Evolutionary conservation across 331 rosid species (phyloP).

Genomic region (Dryas integrifolia): DNA sequence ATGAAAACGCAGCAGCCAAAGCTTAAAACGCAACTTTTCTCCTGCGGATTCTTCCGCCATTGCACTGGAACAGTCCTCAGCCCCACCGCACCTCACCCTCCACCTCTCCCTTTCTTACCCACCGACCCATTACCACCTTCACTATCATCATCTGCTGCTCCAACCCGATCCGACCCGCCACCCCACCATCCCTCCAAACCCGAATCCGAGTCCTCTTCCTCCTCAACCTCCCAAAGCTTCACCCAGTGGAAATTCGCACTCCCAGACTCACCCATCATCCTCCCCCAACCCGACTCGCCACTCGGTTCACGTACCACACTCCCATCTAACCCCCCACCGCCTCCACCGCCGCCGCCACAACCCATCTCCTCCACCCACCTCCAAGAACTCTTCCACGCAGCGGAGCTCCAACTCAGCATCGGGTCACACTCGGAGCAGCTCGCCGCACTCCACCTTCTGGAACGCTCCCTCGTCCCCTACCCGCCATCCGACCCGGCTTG

Average conservation of each 20-base stretch:
- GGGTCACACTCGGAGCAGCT: constrained; percentile 53
- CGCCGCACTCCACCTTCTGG: constrained; percentile 67
- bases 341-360: constrained; percentile 9
- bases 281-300: not conserved
- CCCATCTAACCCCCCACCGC: constrained; percentile 15
- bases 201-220: constrained; percentile 69
- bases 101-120: constrained; percentile 31
- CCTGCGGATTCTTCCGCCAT: constrained; percentile 88
- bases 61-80: constrained; percentile 79
- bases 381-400: constrained; percentile 68
- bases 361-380: constrained; percentile 43
- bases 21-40: constrained; percentile 88
- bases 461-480: constrained; percentile 75
- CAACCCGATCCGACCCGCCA: constrained; percentile 2
- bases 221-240: constrained; percentile 92
- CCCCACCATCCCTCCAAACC: constrained; percentile 27
- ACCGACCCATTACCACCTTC: constrained; percentile 25
- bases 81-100: constrained; percentile 64
- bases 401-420: constrained; percentile 63
- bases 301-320: too few relatives aligned
- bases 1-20: constrained; percentile 84
- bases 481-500: constrained; percentile 76
- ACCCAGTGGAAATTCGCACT: constrained; percentile 91
- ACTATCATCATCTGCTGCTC: constrained; percentile 5
- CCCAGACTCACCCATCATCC: constrained; percentile 24